Percentiles rank a stretch among this genome's conserved stretches.
phyloP scores from a whole-genome alignment of 1,139 yeast species.

The Candida neerlandica region DNA sequence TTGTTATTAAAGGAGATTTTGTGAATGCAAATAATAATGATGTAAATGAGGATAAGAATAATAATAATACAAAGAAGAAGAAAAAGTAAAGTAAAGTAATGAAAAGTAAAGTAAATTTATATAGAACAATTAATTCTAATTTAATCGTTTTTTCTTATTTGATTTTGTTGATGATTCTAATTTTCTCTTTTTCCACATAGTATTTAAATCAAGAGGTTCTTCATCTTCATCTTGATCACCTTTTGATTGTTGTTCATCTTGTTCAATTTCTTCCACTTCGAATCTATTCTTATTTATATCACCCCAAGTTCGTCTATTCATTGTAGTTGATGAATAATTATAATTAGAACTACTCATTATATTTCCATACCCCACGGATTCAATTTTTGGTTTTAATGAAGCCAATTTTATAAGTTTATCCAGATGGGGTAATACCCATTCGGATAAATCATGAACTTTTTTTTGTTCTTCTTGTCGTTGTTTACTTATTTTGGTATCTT shows the following conservation, averaged over 20 bases:
- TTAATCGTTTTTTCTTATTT: conserved; percentile 15
- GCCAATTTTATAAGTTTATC: conserved; percentile 21
- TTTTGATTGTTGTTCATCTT: conserved; percentile 1
- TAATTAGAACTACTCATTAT: conserved; percentile 23
- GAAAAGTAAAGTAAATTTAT: conserved; percentile 15
- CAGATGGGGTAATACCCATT: conserved; percentile 57
- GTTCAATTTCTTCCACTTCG: conserved; percentile 11
- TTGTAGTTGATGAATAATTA: conserved; percentile 19
- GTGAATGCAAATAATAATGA: conserved; percentile 15
- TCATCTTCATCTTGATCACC: conserved; percentile 2
- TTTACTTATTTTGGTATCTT: conserved; percentile 23
- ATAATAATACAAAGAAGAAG: conserved; percentile 23
- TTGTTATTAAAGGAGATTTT: conserved; percentile 66
- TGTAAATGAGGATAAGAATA: conserved; percentile 7
- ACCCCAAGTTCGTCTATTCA: conserved; percentile 28
- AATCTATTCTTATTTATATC: background rate
- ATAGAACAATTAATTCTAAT: background rate
- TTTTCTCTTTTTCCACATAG: conserved; percentile 33
- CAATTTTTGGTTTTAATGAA: conserved; percentile 14
- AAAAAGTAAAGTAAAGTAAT: conserved; percentile 16
- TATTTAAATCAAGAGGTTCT: conserved; percentile 21
- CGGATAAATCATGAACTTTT: conserved; percentile 56
- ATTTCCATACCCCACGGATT: conserved; percentile 46
- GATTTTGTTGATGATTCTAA: conserved; percentile 14
- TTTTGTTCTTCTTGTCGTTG: conserved; percentile 32